These are phyloP conservation scores for Anthracocystis setariae DNA, from an alignment of 1,284 basidiomycete species.

Conservation along the genomic window DNA sequence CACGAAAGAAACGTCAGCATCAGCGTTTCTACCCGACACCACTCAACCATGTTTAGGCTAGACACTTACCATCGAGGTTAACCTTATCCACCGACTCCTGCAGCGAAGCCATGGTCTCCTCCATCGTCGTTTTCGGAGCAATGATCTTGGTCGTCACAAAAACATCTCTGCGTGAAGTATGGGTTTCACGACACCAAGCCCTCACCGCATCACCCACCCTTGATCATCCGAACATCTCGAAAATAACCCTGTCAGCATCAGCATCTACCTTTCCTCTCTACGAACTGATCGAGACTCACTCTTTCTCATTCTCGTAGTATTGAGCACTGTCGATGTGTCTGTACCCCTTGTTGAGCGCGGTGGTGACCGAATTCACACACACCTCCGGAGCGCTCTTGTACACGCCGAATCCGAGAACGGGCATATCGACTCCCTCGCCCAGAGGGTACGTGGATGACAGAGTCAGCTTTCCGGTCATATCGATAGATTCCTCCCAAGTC, in stretches of 20 bases:
- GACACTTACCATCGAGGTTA: slow-evolving; percentile 28
- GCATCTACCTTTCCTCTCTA: not conserved
- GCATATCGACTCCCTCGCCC: slow-evolving; percentile 42
- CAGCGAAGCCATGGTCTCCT: slow-evolving; percentile 32
- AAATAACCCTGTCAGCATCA: not conserved
- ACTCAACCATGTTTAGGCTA: too few relatives aligned
- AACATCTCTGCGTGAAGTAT: slow-evolving; percentile 31
- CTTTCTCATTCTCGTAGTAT: slow-evolving; percentile 46
- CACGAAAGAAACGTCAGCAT: not conserved
- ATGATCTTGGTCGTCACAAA: slow-evolving; percentile 53
- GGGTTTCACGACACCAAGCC: slow-evolving; percentile 35
- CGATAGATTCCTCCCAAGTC: not conserved
- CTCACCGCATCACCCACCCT: slow-evolving; percentile 43
- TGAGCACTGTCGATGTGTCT: slow-evolving; percentile 46
- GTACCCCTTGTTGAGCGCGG: slow-evolving; percentile 41
- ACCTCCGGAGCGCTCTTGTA: slow-evolving; percentile 43
- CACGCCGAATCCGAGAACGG: slow-evolving; percentile 43
- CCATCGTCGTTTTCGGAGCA: slow-evolving; percentile 14
- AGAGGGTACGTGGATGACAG: slow-evolving; percentile 30
- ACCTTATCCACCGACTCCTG: slow-evolving; percentile 35
- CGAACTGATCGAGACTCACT: slow-evolving; percentile 16
- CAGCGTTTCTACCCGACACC: not conserved
- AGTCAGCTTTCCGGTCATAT: slow-evolving; percentile 28
- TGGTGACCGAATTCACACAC: slow-evolving; percentile 30
- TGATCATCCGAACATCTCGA: not conserved